Evolutionary conservation across 768 basidiomycete genomes (phyloP), one percentile per base, ranked within the genome.

Genomic region (Amanita pseudoporphyria): DNA sequence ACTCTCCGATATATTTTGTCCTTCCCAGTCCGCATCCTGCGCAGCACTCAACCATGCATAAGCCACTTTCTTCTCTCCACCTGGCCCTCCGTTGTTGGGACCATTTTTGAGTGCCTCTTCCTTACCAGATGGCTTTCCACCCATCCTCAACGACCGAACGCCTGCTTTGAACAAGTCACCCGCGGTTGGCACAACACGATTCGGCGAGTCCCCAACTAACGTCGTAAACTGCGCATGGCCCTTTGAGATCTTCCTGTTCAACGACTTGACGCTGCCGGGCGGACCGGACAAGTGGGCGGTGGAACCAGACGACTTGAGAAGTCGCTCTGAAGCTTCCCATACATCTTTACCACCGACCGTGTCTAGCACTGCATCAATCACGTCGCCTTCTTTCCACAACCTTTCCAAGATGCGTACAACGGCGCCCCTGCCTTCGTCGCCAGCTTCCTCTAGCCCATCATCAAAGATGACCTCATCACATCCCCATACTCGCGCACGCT

Each of bases 21-120:
- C 89, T 57, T 90, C 85, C 73, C 81, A 83, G 62, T 91, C 89
- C 26, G 90, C 78, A 60, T 90, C 89, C 53, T 85, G 84, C 31
- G 79, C 78, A 33, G 81, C 68, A 59, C 78, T 82, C n/a, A 91
- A 78, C 87, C 88, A 92, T 16, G 82, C 79, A 62, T 91, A 91
- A 41, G 79, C 81, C 24, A 87, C 79, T 51, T 71, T 70, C 6
- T 35, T 50, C 44, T 68, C 62, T 13, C 54, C 51, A 30, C 60
- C 65, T 55, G 39, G 65, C 60, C 53, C 35, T 61, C 59, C 31
- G 48, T 56, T 40, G 43, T 45, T 52, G n/a, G 51, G 18, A 6
- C 33, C 44, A 37, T 45, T 43, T 3, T 45, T 35, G 13, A 13
- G 12, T 6, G 52, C 47, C 21, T 41, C 49, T 24, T 47, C 58